Conservation (phyloP, 2,329 filamentous ascomycete species). For the Aspergillus pseudotamarii region DNA sequence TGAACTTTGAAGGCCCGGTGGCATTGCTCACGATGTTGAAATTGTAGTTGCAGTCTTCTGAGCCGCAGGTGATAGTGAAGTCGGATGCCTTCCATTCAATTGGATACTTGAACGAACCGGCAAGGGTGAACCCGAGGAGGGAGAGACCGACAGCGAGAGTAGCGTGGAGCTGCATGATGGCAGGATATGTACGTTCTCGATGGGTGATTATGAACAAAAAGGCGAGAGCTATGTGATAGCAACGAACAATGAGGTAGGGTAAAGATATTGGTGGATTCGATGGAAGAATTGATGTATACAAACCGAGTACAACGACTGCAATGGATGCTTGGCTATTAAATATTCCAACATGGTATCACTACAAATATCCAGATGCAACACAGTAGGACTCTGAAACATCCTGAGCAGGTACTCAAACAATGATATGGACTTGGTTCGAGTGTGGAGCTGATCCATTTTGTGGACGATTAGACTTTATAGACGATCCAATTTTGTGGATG, state of each 20-base stretch:
- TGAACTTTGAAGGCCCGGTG: background rate
- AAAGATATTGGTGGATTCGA: too few relatives aligned
- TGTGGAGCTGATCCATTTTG: background rate
- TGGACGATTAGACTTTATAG: background rate
- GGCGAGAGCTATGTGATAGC: background rate
- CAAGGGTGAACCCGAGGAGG: background rate
- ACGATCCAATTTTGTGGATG: background rate
- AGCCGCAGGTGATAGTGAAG: background rate
- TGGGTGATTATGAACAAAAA: too few relatives aligned
- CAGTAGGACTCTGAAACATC: background rate
- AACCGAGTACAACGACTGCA: accelerated
- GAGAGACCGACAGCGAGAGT: background rate
- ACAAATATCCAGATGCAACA: background rate
- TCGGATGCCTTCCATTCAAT: background rate
- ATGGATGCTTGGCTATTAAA: background rate
- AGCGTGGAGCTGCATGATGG: background rate
- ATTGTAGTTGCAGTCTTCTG: background rate
- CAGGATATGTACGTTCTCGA: too few relatives aligned
- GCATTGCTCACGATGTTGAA: background rate
- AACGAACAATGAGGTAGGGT: background rate
- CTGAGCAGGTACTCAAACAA: background rate
- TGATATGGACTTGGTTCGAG: background rate
- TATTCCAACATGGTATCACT: background rate
- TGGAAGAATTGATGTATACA: too few relatives aligned
- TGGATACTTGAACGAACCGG: background rate